Percentiles rank a stretch among this genome's conserved stretches.
Conservation (phyloP, 768 basidiomycete genomes). For the Mycena polygramma region DNA sequence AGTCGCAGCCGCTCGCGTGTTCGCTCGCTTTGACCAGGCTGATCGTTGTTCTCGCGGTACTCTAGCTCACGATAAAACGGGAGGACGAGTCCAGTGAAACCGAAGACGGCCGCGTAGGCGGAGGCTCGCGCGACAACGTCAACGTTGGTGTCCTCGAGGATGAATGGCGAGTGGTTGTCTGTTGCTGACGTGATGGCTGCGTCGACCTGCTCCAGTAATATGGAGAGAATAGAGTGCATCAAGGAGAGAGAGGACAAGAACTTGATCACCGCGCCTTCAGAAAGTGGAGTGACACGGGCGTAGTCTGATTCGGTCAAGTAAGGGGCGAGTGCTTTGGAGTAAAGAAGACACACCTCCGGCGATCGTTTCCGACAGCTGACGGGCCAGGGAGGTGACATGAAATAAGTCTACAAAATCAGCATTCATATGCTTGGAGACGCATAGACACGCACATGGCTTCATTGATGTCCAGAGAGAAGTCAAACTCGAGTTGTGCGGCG, state of each 20-base stretch:
- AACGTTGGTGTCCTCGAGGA: neutral
- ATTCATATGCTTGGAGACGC: neutral
- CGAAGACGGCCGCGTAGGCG: neutral
- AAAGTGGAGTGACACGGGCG: constrained; percentile 7
- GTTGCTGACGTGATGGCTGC: neutral
- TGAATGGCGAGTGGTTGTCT: neutral
- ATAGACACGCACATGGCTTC: constrained; percentile 12
- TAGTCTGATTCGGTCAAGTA: neutral
- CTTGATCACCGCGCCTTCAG: constrained; percentile 2
- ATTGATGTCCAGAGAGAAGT: neutral
- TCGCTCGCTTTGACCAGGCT: neutral
- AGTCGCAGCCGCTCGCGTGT: constrained; percentile 10
- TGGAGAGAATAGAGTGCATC: neutral
- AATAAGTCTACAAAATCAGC: neutral
- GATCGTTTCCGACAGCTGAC: constrained; percentile 15
- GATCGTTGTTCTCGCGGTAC: constrained; percentile 26
- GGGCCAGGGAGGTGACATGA: constrained; percentile 13
- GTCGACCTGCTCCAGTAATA: constrained; percentile 6
- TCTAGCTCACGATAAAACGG: constrained; percentile 23
- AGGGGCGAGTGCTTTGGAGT: neutral
- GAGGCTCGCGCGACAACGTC: neutral
- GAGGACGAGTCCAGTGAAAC: constrained; percentile 17
- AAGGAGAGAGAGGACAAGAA: constrained; percentile 8
- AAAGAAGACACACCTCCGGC: constrained; percentile 7
- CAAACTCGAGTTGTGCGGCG: neutral